Evolutionary conservation across 441 rosid species (phyloP).

Genomic region (Corymbia citriodora): DNA sequence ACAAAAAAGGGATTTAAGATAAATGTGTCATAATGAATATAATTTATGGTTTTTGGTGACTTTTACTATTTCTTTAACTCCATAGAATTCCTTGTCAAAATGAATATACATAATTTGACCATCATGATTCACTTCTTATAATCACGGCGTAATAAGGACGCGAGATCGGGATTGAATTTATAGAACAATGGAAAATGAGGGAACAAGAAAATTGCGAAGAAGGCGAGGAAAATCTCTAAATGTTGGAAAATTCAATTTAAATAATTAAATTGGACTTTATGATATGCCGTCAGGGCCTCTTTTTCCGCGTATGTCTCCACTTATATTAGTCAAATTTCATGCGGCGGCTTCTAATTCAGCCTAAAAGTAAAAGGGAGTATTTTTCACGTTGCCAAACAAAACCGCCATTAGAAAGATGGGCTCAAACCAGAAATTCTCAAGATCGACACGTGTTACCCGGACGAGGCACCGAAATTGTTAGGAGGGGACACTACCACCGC

Average conservation of each 20-base stretch:
- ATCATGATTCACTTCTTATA: neutral
- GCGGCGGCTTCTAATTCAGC: accelerated
- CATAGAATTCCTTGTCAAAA: too few relatives aligned
- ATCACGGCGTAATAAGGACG: neutral
- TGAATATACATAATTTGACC: neutral
- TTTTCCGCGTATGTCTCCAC: neutral
- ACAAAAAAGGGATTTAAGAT: too few relatives aligned
- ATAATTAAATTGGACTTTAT: accelerated
- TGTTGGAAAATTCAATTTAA: accelerated
- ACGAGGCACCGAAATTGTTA: neutral
- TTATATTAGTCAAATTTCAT: neutral
- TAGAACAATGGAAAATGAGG: neutral
- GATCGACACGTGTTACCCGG: neutral
- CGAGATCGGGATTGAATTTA: neutral
- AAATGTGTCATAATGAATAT: too few relatives aligned
- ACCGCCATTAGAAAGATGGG: neutral
- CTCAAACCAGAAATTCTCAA: neutral
- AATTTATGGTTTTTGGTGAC: too few relatives aligned
- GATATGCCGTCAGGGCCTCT: accelerated
- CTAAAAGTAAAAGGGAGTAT: too few relatives aligned
- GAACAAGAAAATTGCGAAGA: neutral
- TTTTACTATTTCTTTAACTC: too few relatives aligned
- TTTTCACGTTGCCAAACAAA: neutral
- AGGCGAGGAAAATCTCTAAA: neutral
- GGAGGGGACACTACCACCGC: neutral